Percentiles rank a stretch among this genome's conserved stretches.
Evolutionary conservation across 495 filamentous ascomycete genomes (phyloP).

Genomic region (Aspergillus asperescens): DNA sequence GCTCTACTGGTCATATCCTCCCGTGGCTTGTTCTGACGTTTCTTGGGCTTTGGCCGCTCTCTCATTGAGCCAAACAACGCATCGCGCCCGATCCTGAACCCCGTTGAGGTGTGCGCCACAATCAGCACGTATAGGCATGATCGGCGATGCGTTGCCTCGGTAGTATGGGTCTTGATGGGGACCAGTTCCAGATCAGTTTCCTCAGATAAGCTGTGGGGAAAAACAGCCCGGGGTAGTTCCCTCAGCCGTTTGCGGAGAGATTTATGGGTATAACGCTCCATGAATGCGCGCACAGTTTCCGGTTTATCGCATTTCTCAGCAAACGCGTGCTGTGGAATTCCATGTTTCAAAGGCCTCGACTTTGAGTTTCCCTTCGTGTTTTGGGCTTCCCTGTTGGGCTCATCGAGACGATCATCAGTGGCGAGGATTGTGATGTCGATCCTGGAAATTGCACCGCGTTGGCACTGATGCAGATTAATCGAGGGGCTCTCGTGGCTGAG

Average conservation of each 20-base stretch:
- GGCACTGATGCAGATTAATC: constrained; percentile 32
- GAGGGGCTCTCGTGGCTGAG: constrained; percentile 35
- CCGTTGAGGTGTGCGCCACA: constrained; percentile 60
- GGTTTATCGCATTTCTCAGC: background rate
- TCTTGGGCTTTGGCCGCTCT: background rate
- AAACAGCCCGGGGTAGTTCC: constrained; percentile 12
- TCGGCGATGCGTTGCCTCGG: constrained; percentile 54
- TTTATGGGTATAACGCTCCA: constrained; percentile 13
- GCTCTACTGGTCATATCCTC: constrained; percentile 32
- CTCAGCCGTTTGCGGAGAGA: constrained; percentile 10
- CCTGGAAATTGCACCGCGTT: constrained; percentile 46
- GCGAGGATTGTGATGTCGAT: constrained; percentile 60
- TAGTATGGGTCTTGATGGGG: constrained; percentile 40
- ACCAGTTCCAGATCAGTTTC: constrained; percentile 13
- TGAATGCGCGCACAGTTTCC: constrained; percentile 16
- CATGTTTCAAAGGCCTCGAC: background rate
- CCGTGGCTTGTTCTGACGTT: background rate
- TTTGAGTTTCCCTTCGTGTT: background rate
- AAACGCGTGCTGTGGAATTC: background rate
- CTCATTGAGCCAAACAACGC: constrained; percentile 36
- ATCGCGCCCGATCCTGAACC: constrained; percentile 63
- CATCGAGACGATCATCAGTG: constrained; percentile 26
- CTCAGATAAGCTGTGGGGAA: background rate
- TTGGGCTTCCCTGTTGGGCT: background rate
- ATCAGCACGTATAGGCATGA: constrained; percentile 66